Evolutionary conservation across 495 filamentous ascomycete genomes (phyloP), one percentile per base, ranked within the genome.

Genomic region (Xylaria flabelliformis): DNA sequence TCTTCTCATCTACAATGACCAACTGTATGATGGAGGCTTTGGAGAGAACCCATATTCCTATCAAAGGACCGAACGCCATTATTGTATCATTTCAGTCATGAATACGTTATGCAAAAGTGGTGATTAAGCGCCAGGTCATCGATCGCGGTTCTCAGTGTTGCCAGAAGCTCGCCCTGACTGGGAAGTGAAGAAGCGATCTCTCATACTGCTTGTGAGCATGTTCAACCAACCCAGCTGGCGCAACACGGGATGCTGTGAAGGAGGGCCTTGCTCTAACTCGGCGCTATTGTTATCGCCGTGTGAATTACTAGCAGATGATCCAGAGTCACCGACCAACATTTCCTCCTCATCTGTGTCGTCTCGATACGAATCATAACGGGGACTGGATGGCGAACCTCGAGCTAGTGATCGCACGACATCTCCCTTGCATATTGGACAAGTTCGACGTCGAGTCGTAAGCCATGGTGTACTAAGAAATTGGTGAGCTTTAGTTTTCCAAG

Each of bases 371-470:
- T 86, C 85, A 46, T 85, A 86, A 8, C 81, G 79, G 50, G 84
- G 84, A 67, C 77, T 79, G 2, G 83, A 85, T 15, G 82, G 75
- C 39, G 82, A 79, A 21, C 82, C 85, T 64, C 81, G 85, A 50
- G 83, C 89, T 69, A 88, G 81, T 48, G 84, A 86, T 48, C 79
- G 84, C 70, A 98, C 96, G 42, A 99, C 97, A 75, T 99, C 96
- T 34, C 93, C 94, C 80, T 98, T 98, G 85, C 96, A 99, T 55
- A 99, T 98, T 7, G 96, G 96, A 75, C 96, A 99, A 34, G 97
- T 98, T 73, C 96, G 90, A 66, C 95, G 93, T 51, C 95, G 91
- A 42, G 95, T 98, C 12, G 94, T 97, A 44, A 99, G 83, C 96
- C 96, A 99, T n/a, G 97, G 97, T 17, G 96, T 98, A 79, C 95